Conservation (phyloP, 2,329 filamentous ascomycete species). For the Taxawa tesnikishii region DNA sequence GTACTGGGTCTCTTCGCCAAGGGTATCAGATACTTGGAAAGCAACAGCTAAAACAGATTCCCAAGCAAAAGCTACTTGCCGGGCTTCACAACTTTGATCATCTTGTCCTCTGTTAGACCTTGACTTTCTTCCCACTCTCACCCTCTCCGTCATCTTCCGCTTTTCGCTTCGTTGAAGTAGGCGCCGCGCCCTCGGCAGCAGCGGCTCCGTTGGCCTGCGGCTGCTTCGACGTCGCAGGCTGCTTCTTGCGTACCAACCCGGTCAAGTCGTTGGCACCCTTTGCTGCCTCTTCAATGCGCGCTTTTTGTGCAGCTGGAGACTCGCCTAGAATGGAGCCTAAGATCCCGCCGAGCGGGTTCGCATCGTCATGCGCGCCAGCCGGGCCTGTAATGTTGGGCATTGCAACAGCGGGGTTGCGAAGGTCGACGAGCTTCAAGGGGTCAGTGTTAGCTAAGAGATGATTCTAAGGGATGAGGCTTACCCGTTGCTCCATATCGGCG, state of each 20-base stretch:
- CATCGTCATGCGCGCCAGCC: slow-evolving; percentile 31
- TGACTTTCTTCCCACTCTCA: not conserved
- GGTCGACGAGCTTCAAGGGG: slow-evolving; percentile 48
- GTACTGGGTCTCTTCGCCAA: too few relatives aligned
- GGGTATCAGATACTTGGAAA: too few relatives aligned
- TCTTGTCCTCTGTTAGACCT: too few relatives aligned
- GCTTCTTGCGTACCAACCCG: slow-evolving; percentile 55
- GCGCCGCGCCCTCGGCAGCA: not conserved
- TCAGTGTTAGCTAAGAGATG: slow-evolving; percentile 9
- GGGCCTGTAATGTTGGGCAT: slow-evolving; percentile 36
- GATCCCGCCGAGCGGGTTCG: slow-evolving; percentile 46
- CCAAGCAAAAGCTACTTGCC: too few relatives aligned
- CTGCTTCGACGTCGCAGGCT: slow-evolving; percentile 8
- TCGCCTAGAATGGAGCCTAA: slow-evolving; percentile 53
- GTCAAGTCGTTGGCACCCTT: slow-evolving; percentile 62
- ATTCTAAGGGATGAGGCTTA: slow-evolving; percentile 27
- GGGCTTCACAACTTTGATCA: too few relatives aligned
- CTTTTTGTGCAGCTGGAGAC: slow-evolving; percentile 47
- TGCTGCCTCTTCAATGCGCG: slow-evolving; percentile 58
- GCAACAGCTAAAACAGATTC: too few relatives aligned
- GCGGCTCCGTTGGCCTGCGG: not conserved
- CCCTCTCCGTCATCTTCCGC: not conserved
- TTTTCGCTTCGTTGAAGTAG: too few relatives aligned
- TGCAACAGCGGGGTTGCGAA: slow-evolving; percentile 51
- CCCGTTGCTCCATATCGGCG: slow-evolving; percentile 64